Evolutionary conservation across 2,329 filamentous ascomycete genomes (phyloP).

Genomic region (Fusarium floridanum): DNA sequence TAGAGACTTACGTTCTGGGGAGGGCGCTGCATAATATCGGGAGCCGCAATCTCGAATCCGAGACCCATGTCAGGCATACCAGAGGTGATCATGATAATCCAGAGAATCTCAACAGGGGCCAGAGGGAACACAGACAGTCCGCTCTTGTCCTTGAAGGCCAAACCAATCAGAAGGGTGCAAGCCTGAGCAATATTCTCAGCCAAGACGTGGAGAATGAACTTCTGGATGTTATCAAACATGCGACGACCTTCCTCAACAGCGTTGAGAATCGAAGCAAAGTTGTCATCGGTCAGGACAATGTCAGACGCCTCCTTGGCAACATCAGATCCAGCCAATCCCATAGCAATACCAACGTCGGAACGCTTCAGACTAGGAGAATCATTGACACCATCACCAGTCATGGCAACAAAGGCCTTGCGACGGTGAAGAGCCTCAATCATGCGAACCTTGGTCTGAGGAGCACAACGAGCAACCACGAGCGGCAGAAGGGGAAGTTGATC

Average conservation of each 20-base stretch:
- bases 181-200: slow-evolving; percentile 79
- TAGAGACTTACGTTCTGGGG: slow-evolving; percentile 68
- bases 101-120: slow-evolving; percentile 79
- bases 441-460: slow-evolving; percentile 78
- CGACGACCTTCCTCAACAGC: slow-evolving; percentile 78
- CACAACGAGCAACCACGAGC: slow-evolving; percentile 77
- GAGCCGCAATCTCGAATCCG: slow-evolving; percentile 76
- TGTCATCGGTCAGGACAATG: slow-evolving; percentile 79
- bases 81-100: slow-evolving; percentile 85
- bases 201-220: slow-evolving; percentile 76
- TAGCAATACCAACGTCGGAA: slow-evolving; percentile 78
- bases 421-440: slow-evolving; percentile 82
- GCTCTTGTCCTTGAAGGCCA: slow-evolving; percentile 75
- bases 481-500: slow-evolving; percentile 73
- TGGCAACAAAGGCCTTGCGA: slow-evolving; percentile 73
- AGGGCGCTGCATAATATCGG: slow-evolving; percentile 77
- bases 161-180: slow-evolving; percentile 74
- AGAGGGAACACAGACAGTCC: slow-evolving; percentile 78
- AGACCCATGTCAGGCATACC: slow-evolving; percentile 81
- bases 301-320: slow-evolving; percentile 77
- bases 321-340: slow-evolving; percentile 76
- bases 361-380: slow-evolving; percentile 76
- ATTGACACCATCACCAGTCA: slow-evolving; percentile 81
- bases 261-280: slow-evolving; percentile 78
- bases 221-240: slow-evolving; percentile 81